These are phyloP conservation scores for Eucalyptus marginata DNA, from an alignment of 345 rosid species.

Conservation along the genomic window DNA sequence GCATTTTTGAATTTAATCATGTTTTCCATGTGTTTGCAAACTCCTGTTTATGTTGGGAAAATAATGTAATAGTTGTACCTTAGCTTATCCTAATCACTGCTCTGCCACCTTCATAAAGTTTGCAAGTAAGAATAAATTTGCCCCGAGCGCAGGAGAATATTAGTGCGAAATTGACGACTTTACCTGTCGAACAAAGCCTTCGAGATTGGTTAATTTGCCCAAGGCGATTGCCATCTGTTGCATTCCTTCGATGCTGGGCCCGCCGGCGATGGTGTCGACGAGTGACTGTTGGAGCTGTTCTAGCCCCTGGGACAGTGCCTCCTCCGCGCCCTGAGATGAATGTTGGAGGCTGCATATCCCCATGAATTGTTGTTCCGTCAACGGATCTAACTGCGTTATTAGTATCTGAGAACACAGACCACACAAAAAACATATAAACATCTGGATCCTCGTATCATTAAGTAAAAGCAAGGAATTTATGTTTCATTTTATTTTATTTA, in stretches of 20 bases:
- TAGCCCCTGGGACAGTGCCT: conserved; percentile 80
- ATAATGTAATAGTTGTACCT: background rate
- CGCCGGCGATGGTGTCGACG: conserved; percentile 58
- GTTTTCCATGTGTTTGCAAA: background rate
- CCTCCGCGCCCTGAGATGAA: conserved; percentile 93
- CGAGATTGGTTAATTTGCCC: conserved; percentile 83
- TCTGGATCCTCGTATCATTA: background rate
- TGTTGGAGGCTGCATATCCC: conserved; percentile 91
- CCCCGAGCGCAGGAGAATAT: background rate
- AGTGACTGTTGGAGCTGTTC: conserved; percentile 96
- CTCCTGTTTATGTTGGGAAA: background rate
- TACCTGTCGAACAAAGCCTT: conserved; percentile 98
- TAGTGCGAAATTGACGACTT: background rate
- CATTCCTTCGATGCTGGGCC: conserved; percentile 54
- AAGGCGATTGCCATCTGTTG: conserved; percentile 92
- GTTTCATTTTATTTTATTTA: background rate
- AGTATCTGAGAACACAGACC: conserved; percentile 38
- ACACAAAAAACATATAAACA: background rate
- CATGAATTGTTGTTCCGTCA: conserved; percentile 90
- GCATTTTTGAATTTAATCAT: background rate
- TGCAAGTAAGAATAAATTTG: background rate
- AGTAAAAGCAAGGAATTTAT: background rate
- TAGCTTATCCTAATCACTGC: background rate
- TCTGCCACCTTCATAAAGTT: background rate
- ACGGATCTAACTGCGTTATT: conserved; percentile 65